Evolutionary conservation across 257 asterid genomes (phyloP), one percentile per base, ranked within the genome.

Genomic region (Penstemon barbatus): DNA sequence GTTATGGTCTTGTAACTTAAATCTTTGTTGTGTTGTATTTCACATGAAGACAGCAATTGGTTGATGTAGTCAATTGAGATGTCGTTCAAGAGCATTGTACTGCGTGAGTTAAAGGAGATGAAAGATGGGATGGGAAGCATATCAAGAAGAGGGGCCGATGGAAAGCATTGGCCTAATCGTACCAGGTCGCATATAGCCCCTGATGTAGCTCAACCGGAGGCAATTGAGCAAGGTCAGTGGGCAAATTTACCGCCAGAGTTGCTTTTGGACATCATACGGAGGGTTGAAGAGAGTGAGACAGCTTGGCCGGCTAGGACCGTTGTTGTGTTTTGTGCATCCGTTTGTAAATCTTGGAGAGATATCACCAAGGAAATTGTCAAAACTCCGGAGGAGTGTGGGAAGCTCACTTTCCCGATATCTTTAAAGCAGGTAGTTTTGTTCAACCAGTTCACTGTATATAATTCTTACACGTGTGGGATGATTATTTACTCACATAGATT

Each of bases 341-440:
- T 93, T 74, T 93, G 98, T 80, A 88, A 85, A 72, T 84, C 96
- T 25, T 93, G 99, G 99, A 90, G 99, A 71, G 89, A 81, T 57
- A 70, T 93, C 69, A 90, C 99, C 11, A 88, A 90, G 89, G 99
- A 88, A 76, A 88, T 87, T 63, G 98, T 93, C 74, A 93, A 80
- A 83, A 88, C 96, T 37, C 98, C 92, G 0, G 97, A 86, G 75
- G 89, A 88, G 83, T 93, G 97, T 78, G 96, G 98, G 77, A 90
- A 85, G 76, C 88, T 93, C 67, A 92, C 98, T 10, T 85, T 90
- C 64, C 97, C 98, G 56, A 90, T 90, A 78, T 92, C 98, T n/a
- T 71, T 93, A 49, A 93, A 93, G 81, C 98, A 93, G 94, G 97
- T 86, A 76, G 39, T 40, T 72, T 61, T 55, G 33, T 45, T 68